Conservation (phyloP, 768 basidiomycete species). For the Suillus paluster region DNA sequence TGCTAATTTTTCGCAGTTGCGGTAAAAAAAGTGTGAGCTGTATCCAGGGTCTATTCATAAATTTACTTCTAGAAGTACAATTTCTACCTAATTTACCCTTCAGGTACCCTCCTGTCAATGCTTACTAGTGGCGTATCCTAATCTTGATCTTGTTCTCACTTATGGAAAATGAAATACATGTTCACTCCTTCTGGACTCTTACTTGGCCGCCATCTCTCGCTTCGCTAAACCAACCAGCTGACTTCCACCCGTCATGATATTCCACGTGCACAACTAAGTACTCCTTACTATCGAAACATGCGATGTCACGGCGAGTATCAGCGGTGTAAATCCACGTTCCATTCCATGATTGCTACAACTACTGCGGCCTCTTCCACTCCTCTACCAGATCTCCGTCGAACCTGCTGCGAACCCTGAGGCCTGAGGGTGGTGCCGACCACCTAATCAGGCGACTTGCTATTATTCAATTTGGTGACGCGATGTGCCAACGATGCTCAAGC, state of each 20-base stretch:
- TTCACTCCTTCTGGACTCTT: not conserved
- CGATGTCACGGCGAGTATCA: not conserved
- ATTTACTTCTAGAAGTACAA: slow-evolving; percentile 27
- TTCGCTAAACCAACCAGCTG: slow-evolving; percentile 2
- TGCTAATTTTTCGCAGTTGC: slow-evolving; percentile 33
- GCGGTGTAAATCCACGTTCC: not conserved
- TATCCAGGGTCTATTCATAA: slow-evolving; percentile 39
- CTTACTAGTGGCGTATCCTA: not conserved
- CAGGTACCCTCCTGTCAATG: slow-evolving; percentile 5
- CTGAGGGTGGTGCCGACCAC: slow-evolving; percentile 18
- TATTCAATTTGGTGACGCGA: slow-evolving; percentile 28
- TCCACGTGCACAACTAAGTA: not conserved
- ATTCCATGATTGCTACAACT: too few species aligned
- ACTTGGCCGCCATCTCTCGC: slow-evolving; percentile 7
- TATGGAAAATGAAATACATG: slow-evolving; percentile 6
- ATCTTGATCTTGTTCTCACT: slow-evolving; percentile 5
- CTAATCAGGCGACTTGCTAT: slow-evolving; percentile 19
- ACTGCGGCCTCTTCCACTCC: slow-evolving; percentile 7
- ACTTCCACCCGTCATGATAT: slow-evolving; percentile 4
- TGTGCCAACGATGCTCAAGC: slow-evolving; percentile 15
- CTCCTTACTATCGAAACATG: not conserved
- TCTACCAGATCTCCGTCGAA: slow-evolving; percentile 18
- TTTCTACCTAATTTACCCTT: slow-evolving; percentile 11
- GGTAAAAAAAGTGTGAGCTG: slow-evolving; percentile 24
- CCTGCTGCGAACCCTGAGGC: slow-evolving; percentile 15